Evolutionary conservation across 108 stramenopile species (phyloP), one percentile per base, ranked within the genome.

Genomic region (Asterionellopsis glacialis): DNA sequence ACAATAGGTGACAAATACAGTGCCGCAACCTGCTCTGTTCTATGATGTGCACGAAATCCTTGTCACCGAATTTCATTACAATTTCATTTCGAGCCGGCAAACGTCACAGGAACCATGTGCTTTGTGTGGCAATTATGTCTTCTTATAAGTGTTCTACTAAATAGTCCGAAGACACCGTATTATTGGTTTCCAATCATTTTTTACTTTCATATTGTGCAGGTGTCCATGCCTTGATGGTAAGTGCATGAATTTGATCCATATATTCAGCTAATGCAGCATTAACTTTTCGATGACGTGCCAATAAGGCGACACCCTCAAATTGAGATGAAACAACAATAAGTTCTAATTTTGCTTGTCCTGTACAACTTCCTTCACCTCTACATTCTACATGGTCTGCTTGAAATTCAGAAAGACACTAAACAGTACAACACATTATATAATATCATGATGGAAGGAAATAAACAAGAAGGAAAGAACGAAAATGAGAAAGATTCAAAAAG

Each of bases 151-250:
- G n/a, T n/a, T n/a, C n/a, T n/a, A n/a, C n/a, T n/a, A n/a, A n/a
- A n/a, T n/a, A n/a, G n/a, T n/a, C n/a, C n/a, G n/a, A n/a, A n/a
- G n/a, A n/a, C n/a, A n/a, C n/a, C n/a, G n/a, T n/a, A n/a, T n/a
- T n/a, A n/a, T n/a, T n/a, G n/a, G n/a, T n/a, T n/a, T n/a, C n/a
- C n/a, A n/a, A n/a, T 33, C 7, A 33, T 9, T 21, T 48, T 27
- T 84, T 84, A 18, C 64, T 65, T 49, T 84, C 85, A 63, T 84
- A 91, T 67, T 91, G 89, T 0, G 70, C 69, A 15, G 77, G 82
- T 27, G 89, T 91, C 82, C 86, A 91, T 47, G 89, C 81, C 45
- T 80, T 79, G 41, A 91, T 82, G 25, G 85, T 80, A 52, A 91
- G 64, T 10, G 89, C 85, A 73, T 91, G 89, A 57, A 91, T 85